Conservation (phyloP, 306 rosid genomes). For the Clitoria ternatea region DNA sequence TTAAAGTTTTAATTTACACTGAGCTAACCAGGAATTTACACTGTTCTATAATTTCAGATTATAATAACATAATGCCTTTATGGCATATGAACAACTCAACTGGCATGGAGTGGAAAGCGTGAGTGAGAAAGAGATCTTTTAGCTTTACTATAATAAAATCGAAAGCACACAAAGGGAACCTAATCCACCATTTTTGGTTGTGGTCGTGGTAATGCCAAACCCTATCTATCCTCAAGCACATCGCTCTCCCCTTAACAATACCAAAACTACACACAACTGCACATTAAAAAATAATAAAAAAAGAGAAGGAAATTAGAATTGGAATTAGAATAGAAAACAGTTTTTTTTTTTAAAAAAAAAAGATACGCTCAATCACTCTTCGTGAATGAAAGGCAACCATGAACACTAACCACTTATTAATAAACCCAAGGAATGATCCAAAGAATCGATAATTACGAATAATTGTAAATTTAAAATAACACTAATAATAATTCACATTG, state of each 20-base stretch:
- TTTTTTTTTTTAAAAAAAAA: too few species aligned
- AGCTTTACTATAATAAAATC: constrained; percentile 29
- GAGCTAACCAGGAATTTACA: too few species aligned
- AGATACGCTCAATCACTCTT: constrained; percentile 58
- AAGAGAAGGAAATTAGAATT: background rate
- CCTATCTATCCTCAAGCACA: constrained; percentile 46
- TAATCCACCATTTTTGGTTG: constrained; percentile 70
- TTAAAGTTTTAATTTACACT: too few species aligned
- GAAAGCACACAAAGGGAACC: constrained; percentile 49
- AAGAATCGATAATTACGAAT: constrained; percentile 47
- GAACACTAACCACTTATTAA: constrained; percentile 67
- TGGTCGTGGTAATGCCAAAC: constrained; percentile 63
- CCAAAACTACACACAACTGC: background rate
- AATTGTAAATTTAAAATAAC: constrained; percentile 30
- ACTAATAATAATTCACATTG: constrained; percentile 46
- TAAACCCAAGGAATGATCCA: constrained; percentile 34
- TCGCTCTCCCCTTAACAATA: constrained; percentile 24
- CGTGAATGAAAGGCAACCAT: constrained; percentile 93
- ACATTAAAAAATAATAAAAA: background rate
- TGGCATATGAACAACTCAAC: too few species aligned
- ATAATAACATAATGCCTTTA: too few species aligned
- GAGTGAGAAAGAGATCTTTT: constrained; percentile 35
- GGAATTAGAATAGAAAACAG: background rate
- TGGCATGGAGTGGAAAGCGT: constrained; percentile 29
- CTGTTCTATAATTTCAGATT: too few species aligned